Evolutionary conservation across 192 early-diverging fungal genomes (phyloP).

Genomic region (Borealophlyctis nickersoniae): DNA sequence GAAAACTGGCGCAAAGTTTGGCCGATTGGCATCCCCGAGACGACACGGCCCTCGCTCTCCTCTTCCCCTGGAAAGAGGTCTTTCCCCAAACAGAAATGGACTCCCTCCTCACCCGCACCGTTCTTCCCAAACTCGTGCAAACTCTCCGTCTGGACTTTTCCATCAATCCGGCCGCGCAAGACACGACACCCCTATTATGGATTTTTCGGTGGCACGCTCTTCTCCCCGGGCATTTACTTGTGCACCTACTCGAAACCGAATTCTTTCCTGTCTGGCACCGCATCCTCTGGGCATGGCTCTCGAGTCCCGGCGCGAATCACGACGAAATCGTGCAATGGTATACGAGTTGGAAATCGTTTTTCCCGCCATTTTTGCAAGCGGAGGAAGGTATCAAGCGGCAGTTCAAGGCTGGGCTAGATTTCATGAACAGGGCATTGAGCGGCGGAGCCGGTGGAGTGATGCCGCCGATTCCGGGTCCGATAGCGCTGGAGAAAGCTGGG

Average conservation of each 20-base stretch:
- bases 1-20: slow-evolving; percentile 56
- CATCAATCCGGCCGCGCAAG: slow-evolving; percentile 72
- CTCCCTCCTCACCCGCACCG: slow-evolving; percentile 50
- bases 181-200: slow-evolving; percentile 60
- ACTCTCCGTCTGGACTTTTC: slow-evolving; percentile 58
- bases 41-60: slow-evolving; percentile 25
- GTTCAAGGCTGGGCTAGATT: slow-evolving; percentile 66
- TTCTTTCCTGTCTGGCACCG: slow-evolving; percentile 79
- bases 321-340: slow-evolving; percentile 74
- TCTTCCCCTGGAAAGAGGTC: slow-evolving; percentile 68
- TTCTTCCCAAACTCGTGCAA: slow-evolving; percentile 70
- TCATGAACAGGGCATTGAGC: slow-evolving; percentile 56
- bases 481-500: slow-evolving; percentile 17
- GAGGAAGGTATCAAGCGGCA: slow-evolving; percentile 46
- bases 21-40: slow-evolving; percentile 67
- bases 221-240: slow-evolving; percentile 47
- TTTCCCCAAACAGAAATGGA: slow-evolving; percentile 58
- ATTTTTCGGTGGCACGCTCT: slow-evolving; percentile 64
- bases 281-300: slow-evolving; percentile 69
- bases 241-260: slow-evolving; percentile 65
- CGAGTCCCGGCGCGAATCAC: slow-evolving; percentile 42
- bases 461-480: slow-evolving; percentile 28
- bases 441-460: slow-evolving; percentile 29
- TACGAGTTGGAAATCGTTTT: slow-evolving; percentile 60
- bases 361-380: slow-evolving; percentile 37